Evolutionary conservation across 208 protist species (phyloP).

Genomic region (Leptomonas pyrrhocoris): DNA sequence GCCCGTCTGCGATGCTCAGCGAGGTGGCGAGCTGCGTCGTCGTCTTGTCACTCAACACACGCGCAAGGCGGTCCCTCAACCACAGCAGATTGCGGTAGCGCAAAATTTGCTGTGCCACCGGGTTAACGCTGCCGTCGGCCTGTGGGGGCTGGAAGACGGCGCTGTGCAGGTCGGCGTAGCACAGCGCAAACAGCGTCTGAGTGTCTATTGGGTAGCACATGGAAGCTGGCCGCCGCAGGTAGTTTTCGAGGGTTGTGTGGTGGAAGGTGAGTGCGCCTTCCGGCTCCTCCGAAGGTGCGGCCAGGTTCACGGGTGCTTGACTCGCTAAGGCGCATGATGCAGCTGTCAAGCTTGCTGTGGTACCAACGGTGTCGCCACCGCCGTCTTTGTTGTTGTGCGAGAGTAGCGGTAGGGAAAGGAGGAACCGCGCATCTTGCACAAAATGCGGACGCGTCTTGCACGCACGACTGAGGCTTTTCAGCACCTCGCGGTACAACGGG

Average conservation of each 20-base stretch:
- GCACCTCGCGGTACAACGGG: constrained; percentile 53
- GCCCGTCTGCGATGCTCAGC: constrained; percentile 43
- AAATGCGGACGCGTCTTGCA: constrained; percentile 53
- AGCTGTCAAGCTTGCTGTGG: not conserved
- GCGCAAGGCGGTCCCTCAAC: constrained; percentile 51
- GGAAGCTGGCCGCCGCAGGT: constrained; percentile 29
- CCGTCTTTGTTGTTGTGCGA: not conserved
- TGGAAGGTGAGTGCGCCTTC: not conserved
- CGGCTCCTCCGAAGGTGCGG: not conserved
- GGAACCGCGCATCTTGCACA: constrained; percentile 78
- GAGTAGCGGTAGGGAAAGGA: constrained; percentile 66
- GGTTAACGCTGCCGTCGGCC: constrained; percentile 13
- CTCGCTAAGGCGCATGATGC: not conserved
- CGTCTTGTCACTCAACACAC: constrained; percentile 46
- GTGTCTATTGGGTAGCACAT: constrained; percentile 39
- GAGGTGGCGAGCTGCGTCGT: constrained; percentile 32
- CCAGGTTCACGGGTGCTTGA: not conserved
- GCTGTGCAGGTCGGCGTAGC: constrained; percentile 34
- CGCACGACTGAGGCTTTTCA: constrained; percentile 63
- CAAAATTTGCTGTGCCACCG: constrained; percentile 39
- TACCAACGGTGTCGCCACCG: not conserved
- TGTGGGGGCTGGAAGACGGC: constrained; percentile 4
- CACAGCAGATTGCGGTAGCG: constrained; percentile 66
- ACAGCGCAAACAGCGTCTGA: constrained; percentile 35
- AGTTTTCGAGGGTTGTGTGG: constrained; percentile 9